Base-by-base conservation (phyloP, 768 basidiomycete species). In the Leccinellum luteum region DNA sequence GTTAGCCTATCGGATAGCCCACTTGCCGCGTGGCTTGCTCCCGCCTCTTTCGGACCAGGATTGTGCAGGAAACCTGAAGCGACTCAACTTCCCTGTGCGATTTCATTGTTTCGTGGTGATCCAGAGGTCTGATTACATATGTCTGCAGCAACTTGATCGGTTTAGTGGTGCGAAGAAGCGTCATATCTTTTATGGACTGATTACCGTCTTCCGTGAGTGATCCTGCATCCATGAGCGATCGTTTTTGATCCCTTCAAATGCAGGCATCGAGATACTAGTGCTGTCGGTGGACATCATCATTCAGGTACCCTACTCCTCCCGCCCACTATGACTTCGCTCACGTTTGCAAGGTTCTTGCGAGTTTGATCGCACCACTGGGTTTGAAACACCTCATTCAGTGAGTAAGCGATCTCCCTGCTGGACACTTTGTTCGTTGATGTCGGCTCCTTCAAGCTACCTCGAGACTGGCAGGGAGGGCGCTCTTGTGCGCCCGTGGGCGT, bases 121-220 rank as follows among this genome's bases (percentile, higher is more conserved):
- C 12, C 3, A 23, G 25, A 19, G 49, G n/a, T 52, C 52, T 27
- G 10, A 52, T 21, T 21, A 9, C 4, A 4, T 17, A 4, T 34
- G 1, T 50, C 19, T 41, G 2, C 38, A 55, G 54, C 54, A 38
- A n/a, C 27, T 55, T 28, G 54, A 55, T 52, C 32, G 13, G 32
- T 55, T 55, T 10, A 21, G 27, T 17, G 54, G 54, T 17, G 54
- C 48, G 10, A 51, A 52, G 25, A 55, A 52, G 48, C 48, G 48
- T 14, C 54, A 52, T 15, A 52, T 55, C 13, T 35, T 55, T 38
- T 51, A 35, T 28, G 54, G 48, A 17, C 17, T 52, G 19, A 55
- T 55, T n/a, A 52, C n/a, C 17, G 32, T 55, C 48, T 52, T 55
- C 34, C 49, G 54, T 55, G 13, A 52, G 54, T 52, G 3, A 19